Evolutionary conservation across 2,329 filamentous ascomycete species (phyloP), one percentile per base, ranked within the genome.

Genomic region (Elsinoe ampelina): DNA sequence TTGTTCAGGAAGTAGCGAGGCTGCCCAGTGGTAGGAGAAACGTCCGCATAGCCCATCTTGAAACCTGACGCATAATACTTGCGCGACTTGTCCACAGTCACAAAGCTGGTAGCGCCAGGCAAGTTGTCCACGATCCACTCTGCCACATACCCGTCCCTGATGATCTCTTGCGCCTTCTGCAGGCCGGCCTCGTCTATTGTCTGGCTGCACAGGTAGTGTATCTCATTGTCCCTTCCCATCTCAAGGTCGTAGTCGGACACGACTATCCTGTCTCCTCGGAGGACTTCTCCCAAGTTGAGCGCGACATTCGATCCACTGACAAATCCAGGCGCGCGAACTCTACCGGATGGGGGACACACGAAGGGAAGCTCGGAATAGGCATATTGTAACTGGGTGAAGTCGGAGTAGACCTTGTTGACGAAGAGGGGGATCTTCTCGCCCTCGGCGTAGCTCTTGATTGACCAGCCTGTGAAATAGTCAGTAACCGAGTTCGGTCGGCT

Each of bases 41-140:
- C 76, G 60, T 91, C 87, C 62, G 83, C 82, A 64, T 87, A 89
- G 5, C 89, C 90, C 57, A 95, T 77, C 72, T 93, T 95, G 77
- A 95, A 95, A 1, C 90, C 90, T 1, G 89, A 84, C 11, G 89
- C 87, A 68, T 95, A 95, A 75, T 95, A 95, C 70, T 91, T 95
- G 65, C 83, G 80, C 47, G 80, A 83, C 73, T 89, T 89, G 70
- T 95, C 89, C 35, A 88, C 85, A 0, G 87, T 92, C 26, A 93
- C 86, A 66, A 95, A 95, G 69, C 85, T 91, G 7, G 89, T 95
- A 35, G 89, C 89, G 5, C 89, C 89, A 1, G 90, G 89, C 8
- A 95, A 77, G 65, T 95, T 95, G 70, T 95, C 89, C 61, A 93
- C 86, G 63, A 95, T 95, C 90, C 89, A 95, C 71, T 95, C 89